These are phyloP conservation scores for Podospora didyma DNA, from an alignment of 495 filamentous ascomycete genomes.

Conservation along the genomic window DNA sequence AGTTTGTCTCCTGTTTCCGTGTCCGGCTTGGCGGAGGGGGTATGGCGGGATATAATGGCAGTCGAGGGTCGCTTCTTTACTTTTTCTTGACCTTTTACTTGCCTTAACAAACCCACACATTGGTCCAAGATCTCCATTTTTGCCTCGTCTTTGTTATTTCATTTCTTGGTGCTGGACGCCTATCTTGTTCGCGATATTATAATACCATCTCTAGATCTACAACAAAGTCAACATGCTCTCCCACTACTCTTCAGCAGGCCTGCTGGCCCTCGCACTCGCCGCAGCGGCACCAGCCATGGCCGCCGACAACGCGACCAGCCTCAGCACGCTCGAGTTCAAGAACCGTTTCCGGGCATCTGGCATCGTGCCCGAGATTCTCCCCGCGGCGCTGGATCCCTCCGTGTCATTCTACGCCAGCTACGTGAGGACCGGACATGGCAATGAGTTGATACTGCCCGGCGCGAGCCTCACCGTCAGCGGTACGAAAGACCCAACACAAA, in stretches of 20 bases:
- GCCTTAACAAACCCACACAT: too few species aligned
- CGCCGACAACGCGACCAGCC: conserved; percentile 15
- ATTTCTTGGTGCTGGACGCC: background rate
- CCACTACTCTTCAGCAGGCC: background rate
- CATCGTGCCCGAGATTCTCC: conserved; percentile 26
- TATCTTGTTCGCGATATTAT: background rate
- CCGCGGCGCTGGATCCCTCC: conserved; percentile 21
- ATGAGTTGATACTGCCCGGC: conserved; percentile 16
- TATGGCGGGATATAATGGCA: too few species aligned
- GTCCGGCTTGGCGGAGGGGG: too few species aligned
- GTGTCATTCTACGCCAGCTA: conserved; percentile 24
- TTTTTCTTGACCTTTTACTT: too few species aligned
- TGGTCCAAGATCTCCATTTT: background rate
- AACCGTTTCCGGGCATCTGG: conserved; percentile 17
- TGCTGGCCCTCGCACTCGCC: conserved; percentile 11
- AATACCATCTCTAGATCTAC: background rate
- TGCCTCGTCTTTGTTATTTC: background rate
- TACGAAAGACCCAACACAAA: too few species aligned
- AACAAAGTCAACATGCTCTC: conserved; percentile 2
- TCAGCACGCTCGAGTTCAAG: conserved; percentile 23
- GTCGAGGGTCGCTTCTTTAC: too few species aligned
- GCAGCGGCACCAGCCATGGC: conserved; percentile 1
- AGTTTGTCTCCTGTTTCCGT: too few species aligned
- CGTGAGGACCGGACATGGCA: conserved; percentile 13
- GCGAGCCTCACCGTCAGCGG: conserved; percentile 11